Evolutionary conservation across 2,329 filamentous ascomycete genomes (phyloP), one percentile per base, ranked within the genome.

Genomic region (Drechslera avenae): DNA sequence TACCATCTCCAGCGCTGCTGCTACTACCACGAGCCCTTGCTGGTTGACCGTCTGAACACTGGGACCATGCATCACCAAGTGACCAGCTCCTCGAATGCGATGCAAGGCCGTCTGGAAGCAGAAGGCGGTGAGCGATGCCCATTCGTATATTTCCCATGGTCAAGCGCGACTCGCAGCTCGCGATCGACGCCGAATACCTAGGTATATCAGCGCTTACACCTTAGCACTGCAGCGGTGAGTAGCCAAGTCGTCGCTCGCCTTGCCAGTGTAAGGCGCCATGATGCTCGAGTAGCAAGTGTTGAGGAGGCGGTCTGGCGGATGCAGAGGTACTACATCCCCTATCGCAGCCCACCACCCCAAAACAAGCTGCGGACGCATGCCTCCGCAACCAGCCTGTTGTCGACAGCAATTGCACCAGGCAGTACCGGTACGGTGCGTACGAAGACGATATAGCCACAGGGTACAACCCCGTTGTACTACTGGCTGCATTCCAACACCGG

Each of bases 1-100:
- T 37, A 50, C 56, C 28, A 41, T 61, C 54, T 63, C 60, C 60
- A 64, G 57, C 67, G 54, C 59, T n/a, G n/a, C n/a, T n/a, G n/a
- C n/a, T n/a, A n/a, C n/a, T 64, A 61, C 49, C 50, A 47, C 18
- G 40, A 43, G 40, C 48, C 46, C 42, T 53, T 53, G 54, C 31
- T 46, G 9, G 31, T 52, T 39, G 39, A 39, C 42, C 32, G 30
- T 32, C 41, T 39, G 42, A 43, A 34, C 44, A 21, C 39, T 33
- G 32, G 43, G 44, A 41, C 43, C 44, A 56, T 50, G 47, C 51
- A 49, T 48, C 36, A 39, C 41, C 51, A 52, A 55, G 44, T 51
- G 35, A 51, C 47, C 36, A 46, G 16, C 43, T 41, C 32, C 47
- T 48, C 45, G 28, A 46, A 28, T 37, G 43, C 51, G 37, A 56